Evolutionary conservation across 1,284 basidiomycete genomes (phyloP), one percentile per base, ranked within the genome.

Genomic region (Agaricales sp.): DNA sequence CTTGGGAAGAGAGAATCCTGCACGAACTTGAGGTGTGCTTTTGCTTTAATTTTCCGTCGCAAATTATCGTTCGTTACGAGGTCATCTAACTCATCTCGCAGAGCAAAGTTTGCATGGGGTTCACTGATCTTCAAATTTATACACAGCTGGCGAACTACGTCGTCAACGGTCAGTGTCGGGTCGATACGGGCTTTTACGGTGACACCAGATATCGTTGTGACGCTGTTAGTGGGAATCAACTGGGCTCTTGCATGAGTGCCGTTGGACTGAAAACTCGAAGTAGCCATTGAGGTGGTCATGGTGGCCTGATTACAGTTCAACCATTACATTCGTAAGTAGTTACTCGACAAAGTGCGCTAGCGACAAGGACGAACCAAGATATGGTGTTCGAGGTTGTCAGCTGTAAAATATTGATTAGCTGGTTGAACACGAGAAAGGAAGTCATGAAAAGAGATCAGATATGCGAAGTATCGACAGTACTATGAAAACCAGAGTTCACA

Each of bases 41-140:
- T 90, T 49, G 74, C 74, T 65, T 79, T 82, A 53, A 93, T 90
- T 69, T 87, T 90, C 67, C 78, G 84, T 60, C 79, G 75, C 60
- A 91, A 67, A 62, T 89, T 95, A 53, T 90, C 86, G 59, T 92
- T 90, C 21, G 92, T 95, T n/a, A 98, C 84, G 45, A 97, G 68
- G 58, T 89, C 87, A 56, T 92, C 89, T 22, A 74, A 78, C 57
- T 93, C 89, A 60, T 96, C 92, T 56, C 94, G 74, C 51, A 98
- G 66, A 1, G 92, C 90, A 59, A 86, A 93, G 52, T 90, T 74
- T 2, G 80, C 77, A 12, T 89, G 80, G 0, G 88, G 80, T 49
- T 93, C 91, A 53, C 82, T 81, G 45, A 94, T 82, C 59, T 87
- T 85, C 57, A 97, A 70, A 62, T 87, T 88, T 54, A 82, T 66